Base-by-base conservation (phyloP, 805 yeast genomes). In the Candida dajiaensis region DNA sequence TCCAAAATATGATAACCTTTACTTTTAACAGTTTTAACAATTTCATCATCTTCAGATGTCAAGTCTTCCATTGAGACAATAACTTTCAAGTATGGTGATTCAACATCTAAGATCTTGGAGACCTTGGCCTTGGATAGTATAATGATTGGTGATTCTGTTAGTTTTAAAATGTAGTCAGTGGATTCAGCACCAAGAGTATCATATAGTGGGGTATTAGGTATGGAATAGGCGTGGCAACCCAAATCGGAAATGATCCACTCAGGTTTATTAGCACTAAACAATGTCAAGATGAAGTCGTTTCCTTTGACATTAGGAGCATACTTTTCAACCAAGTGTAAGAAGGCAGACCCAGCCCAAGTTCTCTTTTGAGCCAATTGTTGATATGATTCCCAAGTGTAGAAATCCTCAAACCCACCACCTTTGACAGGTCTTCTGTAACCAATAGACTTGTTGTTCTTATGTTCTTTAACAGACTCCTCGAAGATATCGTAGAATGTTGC, bases 201-300 rank as follows among this genome's bases (percentile, higher is more conserved):
- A 55, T 78, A 78, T 20, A 78, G 59, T 5, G 81, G 74, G 11
- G 81, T 78, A 48, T 73, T 71, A n/a, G 77, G 62, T 37, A 70
- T 73, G 62, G 74, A 73, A 66, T 77, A 82, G 8, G 79, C 72
- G 39, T 72, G 74, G 56, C 85, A 78, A 0, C 89, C 89, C 55
- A 84, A 62, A 64, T 85, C 94, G 25, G 85, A 64, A 18, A 84
- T 60, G 28, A 74, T 70, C 94, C 94, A 85, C 63, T 85, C 87
- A 9, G 76, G 69, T 42, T 80, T 69, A 59, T 83, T 83, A 18
- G 72, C 69, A 21, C 84, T 73, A 60, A 77, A 76, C 18, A 83
- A 55, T 1, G 84, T 69, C 40, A 82, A 73, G 35, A 81, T 66
- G 54, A 80, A 82, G 35, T 68, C 62, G 22, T 64, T 59, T 0